Percentiles rank a stretch among this genome's conserved stretches.
These are phyloP conservation scores for Taiozyma sp. DNA, from an alignment of 1,139 yeast species.

Conservation along the genomic window DNA sequence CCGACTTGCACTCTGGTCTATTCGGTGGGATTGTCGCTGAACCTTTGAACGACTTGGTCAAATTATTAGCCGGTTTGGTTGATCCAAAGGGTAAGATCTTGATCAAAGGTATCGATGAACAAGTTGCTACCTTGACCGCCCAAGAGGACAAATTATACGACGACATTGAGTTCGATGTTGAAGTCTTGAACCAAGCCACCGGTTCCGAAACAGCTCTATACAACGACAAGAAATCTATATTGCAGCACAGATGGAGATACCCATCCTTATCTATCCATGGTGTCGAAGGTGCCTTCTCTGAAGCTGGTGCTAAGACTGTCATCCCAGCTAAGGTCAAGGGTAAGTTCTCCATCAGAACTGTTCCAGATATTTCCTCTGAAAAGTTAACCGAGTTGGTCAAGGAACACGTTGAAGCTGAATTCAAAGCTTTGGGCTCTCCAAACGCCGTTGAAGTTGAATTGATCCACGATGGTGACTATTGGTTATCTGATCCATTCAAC, in stretches of 20 bases:
- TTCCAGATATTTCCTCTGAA: constrained; percentile 81
- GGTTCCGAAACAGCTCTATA: constrained; percentile 83
- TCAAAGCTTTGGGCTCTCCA: constrained; percentile 65
- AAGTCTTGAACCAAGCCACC: constrained; percentile 80
- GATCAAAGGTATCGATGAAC: constrained; percentile 84
- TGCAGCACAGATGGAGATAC: constrained; percentile 98
- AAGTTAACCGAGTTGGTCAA: constrained; percentile 76
- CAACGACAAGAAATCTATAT: constrained; percentile 70
- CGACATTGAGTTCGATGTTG: constrained; percentile 76
- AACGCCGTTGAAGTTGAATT: constrained; percentile 69
- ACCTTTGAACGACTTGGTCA: constrained; percentile 92
- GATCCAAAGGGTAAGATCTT: constrained; percentile 74
- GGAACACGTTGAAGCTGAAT: constrained; percentile 60
- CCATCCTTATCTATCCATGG: constrained; percentile 97
- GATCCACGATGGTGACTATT: constrained; percentile 91
- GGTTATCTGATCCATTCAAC: constrained; percentile 94
- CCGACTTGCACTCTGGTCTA: constrained; percentile 95
- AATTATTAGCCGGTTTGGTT: constrained; percentile 71
- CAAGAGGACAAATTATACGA: constrained; percentile 77
- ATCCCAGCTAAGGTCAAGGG: constrained; percentile 94
- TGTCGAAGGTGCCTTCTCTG: constrained; percentile 94
- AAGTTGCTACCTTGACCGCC: constrained; percentile 91
- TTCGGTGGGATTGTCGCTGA: constrained; percentile 97
- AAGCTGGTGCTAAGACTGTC: constrained; percentile 95
- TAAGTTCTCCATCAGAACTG: constrained; percentile 95